Conservation (phyloP, 202 grass and related monocot species). For the Carex sylvatica region DNA sequence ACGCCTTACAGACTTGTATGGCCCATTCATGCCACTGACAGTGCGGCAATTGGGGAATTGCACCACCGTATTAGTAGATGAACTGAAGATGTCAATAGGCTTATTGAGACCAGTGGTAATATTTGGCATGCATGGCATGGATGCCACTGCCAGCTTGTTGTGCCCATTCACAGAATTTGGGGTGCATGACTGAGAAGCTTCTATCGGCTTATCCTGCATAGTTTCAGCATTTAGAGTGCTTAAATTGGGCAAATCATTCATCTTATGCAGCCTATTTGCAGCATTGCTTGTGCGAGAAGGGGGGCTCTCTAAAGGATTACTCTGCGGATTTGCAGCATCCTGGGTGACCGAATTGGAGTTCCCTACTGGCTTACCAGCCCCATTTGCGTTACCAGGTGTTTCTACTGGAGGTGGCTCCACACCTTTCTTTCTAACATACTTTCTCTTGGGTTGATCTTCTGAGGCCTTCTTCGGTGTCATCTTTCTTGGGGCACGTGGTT, state of each 20-base stretch:
- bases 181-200: conserved; percentile 9
- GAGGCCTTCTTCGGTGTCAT: conserved; percentile 40
- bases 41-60: neutral
- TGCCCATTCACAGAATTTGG: conserved; percentile 2
- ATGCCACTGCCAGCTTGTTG: neutral
- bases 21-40: neutral
- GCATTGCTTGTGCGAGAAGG: neutral
- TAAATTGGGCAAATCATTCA: neutral
- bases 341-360: conserved; percentile 21
- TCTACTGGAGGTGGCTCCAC: conserved; percentile 17
- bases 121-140: conserved; percentile 18
- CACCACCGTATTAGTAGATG: neutral
- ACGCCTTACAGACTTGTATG: conserved; percentile 35
- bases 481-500: conserved; percentile 38
- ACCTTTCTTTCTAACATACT: conserved; percentile 58
- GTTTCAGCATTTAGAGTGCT: neutral
- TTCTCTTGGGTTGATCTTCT: conserved; percentile 48
- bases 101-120: neutral
- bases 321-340: neutral
- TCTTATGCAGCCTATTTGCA: neutral
- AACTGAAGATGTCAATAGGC: conserved; percentile 1
- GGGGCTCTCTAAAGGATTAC: neutral
- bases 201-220: neutral
- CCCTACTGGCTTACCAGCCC: conserved; percentile 7
- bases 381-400: conserved; percentile 23